A percentile compares a stretch with the other conserved stretches of the same genome.
phyloP scores from a whole-genome alignment of 768 basidiomycete genomes.

The Suillus lakei region DNA sequence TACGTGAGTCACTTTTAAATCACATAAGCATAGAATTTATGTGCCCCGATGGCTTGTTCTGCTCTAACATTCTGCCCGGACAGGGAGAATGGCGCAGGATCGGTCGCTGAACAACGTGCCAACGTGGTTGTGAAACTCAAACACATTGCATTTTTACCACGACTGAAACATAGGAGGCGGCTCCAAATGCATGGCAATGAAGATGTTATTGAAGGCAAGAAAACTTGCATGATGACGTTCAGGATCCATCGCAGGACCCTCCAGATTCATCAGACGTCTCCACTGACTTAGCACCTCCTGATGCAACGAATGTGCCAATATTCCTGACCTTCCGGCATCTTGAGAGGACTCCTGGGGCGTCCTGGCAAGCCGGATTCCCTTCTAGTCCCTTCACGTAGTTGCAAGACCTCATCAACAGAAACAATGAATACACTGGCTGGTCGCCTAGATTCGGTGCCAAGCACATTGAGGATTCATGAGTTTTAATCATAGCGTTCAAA shows the following conservation, averaged over 20 bases:
- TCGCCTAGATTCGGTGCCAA: too few species aligned
- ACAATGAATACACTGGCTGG: too few species aligned
- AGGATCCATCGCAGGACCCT: slow-evolving; percentile 29
- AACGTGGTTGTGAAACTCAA: slow-evolving; percentile 89
- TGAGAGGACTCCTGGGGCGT: slow-evolving; percentile 49
- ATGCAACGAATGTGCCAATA: slow-evolving; percentile 52
- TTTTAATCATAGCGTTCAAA: too few species aligned
- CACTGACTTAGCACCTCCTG: slow-evolving; percentile 46
- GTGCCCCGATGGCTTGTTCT: neutral
- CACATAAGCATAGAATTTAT: neutral
- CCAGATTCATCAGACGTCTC: slow-evolving; percentile 50
- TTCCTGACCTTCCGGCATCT: slow-evolving; percentile 45
- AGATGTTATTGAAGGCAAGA: slow-evolving; percentile 83
- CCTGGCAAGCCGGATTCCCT: slow-evolving; percentile 63
- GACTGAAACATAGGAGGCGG: slow-evolving; percentile 88
- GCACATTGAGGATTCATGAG: too few species aligned
- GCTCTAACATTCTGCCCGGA: slow-evolving; percentile 14
- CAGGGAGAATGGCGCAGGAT: slow-evolving; percentile 43
- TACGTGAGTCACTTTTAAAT: slow-evolving; percentile 6
- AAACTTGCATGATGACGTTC: slow-evolving; percentile 47
- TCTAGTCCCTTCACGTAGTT: slow-evolving; percentile 79
- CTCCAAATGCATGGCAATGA: slow-evolving; percentile 90
- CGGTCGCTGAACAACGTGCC: slow-evolving; percentile 79
- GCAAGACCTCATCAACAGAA: slow-evolving; percentile 68
- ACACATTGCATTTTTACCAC: slow-evolving; percentile 88